Percentiles rank a stretch among this genome's conserved stretches.
phyloP scores from a whole-genome alignment of 345 rosid genomes.

The Dimocarpus longan region DNA sequence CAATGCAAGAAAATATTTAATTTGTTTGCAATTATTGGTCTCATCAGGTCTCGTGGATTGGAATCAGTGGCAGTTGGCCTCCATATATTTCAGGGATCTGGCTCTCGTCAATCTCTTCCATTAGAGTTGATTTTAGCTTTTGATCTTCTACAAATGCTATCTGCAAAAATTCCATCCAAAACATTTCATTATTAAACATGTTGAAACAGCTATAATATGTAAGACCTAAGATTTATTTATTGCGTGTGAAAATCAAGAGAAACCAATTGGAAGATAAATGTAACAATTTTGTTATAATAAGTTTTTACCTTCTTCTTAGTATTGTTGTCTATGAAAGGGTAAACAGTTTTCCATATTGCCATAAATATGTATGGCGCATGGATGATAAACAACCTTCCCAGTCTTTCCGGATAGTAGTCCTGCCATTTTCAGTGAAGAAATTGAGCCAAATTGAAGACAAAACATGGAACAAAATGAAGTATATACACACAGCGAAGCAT shows the following conservation, averaged over 20 bases:
- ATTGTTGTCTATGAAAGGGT: constrained; percentile 43
- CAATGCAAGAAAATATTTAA: background rate
- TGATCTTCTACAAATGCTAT: constrained; percentile 47
- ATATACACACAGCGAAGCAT: background rate
- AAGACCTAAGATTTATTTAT: background rate
- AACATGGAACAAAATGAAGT: background rate
- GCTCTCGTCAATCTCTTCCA: constrained; percentile 53
- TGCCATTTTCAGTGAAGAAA: constrained; percentile 23
- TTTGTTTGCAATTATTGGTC: background rate
- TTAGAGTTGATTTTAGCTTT: constrained; percentile 42
- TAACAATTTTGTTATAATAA: background rate
- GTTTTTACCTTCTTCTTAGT: constrained; percentile 45
- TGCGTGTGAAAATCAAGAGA: background rate
- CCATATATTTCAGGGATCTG: constrained; percentile 49
- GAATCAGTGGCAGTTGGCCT: constrained; percentile 38
- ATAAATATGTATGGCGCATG: constrained; percentile 43
- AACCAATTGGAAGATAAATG: background rate
- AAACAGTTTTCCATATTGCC: constrained; percentile 44
- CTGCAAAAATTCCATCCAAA: constrained; percentile 10
- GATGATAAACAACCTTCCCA: constrained; percentile 41
- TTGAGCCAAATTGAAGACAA: background rate
- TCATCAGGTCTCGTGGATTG: constrained; percentile 17
- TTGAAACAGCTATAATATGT: background rate
- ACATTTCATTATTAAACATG: background rate
- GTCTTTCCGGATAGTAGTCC: constrained; percentile 58